phyloP scores from a whole-genome alignment of 164 flowering plant genomes.

The Aristolochia californica region DNA sequence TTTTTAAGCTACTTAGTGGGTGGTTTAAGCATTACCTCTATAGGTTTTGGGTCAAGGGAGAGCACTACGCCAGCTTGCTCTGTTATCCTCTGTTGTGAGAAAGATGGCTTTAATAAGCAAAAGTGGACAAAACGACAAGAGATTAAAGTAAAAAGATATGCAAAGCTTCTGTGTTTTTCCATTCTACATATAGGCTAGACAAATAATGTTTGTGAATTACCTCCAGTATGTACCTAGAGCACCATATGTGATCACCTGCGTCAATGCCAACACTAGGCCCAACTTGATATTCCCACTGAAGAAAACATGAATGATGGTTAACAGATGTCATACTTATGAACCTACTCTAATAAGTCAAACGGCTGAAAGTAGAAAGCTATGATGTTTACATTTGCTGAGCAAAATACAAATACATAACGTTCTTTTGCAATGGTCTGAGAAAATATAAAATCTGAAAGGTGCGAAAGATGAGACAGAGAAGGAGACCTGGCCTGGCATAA shows the following conservation, averaged over 20 bases:
- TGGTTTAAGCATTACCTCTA: constrained; percentile 43
- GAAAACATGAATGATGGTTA: neutral
- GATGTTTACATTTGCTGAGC: too few species aligned
- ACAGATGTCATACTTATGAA: too few species aligned
- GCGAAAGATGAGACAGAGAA: constrained; percentile 3
- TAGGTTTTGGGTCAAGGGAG: constrained; percentile 93
- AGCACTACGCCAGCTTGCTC: constrained; percentile 99
- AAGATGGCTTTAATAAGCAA: neutral
- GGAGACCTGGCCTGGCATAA: constrained; percentile 98
- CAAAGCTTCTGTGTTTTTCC: neutral
- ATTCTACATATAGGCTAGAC: neutral
- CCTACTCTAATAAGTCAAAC: too few species aligned
- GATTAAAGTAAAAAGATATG: neutral
- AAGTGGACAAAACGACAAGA: constrained; percentile 2
- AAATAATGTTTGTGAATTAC: constrained; percentile 22
- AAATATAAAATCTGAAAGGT: neutral
- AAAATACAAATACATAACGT: too few species aligned
- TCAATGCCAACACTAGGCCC: constrained; percentile 99
- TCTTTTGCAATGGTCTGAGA: too few species aligned
- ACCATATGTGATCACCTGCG: constrained; percentile 92
- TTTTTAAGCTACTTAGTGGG: too few species aligned
- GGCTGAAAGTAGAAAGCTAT: too few species aligned
- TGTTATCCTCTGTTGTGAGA: constrained; percentile 67
- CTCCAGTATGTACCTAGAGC: constrained; percentile 92
- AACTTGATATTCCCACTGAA: constrained; percentile 98